These are phyloP conservation scores for Shiraia sp. DNA, from an alignment of 2,329 filamentous ascomycete genomes.

Conservation along the genomic window DNA sequence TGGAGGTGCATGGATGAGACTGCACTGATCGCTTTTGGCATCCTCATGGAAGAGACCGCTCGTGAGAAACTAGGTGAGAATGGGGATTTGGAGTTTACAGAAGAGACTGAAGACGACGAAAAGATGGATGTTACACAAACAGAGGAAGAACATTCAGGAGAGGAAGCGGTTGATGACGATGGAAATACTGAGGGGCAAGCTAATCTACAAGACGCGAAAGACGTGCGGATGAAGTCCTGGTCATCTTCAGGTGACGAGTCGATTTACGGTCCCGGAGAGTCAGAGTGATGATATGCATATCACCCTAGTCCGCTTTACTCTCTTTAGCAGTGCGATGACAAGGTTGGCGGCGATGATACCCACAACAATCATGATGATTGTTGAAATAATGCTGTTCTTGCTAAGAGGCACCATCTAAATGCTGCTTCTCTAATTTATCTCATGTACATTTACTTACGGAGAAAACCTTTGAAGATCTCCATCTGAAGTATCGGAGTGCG, in stretches of 20 bases:
- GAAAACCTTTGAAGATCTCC: too few relatives aligned
- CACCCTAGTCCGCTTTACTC: background rate
- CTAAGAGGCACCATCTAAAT: too few relatives aligned
- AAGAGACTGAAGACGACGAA: constrained; percentile 44
- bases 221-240: background rate
- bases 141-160: background rate
- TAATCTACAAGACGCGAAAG: background rate
- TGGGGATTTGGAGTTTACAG: constrained; percentile 73
- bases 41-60: constrained; percentile 73
- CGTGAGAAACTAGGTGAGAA: constrained; percentile 63
- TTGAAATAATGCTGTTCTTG: too few relatives aligned
- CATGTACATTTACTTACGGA: too few relatives aligned
- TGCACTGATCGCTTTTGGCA: constrained; percentile 73
- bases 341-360: background rate
- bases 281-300: constrained; percentile 2
- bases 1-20: constrained; percentile 75
- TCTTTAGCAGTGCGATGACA: background rate
- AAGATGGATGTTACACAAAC: background rate
- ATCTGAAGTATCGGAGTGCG: too few relatives aligned
- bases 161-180: background rate
- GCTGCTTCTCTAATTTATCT: too few relatives aligned
- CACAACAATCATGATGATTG: too few relatives aligned
- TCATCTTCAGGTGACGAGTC: constrained; percentile 12
- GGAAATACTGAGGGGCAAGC: background rate
- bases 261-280: constrained; percentile 12